Conservation (phyloP, 345 rosid species). For the Mallotus nudiflorus region DNA sequence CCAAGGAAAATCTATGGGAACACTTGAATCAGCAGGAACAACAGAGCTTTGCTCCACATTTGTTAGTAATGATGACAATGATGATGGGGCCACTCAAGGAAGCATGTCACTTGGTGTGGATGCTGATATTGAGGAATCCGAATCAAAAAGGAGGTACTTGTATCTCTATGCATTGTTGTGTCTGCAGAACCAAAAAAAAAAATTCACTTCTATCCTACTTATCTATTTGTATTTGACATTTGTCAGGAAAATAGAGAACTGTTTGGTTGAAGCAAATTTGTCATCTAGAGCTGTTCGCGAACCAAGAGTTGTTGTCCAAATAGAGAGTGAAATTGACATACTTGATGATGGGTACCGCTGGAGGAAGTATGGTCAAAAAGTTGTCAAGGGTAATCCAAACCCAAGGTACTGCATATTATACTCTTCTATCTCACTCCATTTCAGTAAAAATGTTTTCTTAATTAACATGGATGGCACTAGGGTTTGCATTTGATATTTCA, state of each 20-base stretch:
- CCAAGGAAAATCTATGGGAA: slow-evolving; percentile 36
- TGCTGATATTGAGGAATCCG: slow-evolving; percentile 79
- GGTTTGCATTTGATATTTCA: background rate
- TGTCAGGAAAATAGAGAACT: slow-evolving; percentile 78
- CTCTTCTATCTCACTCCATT: background rate
- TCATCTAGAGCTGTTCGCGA: slow-evolving; percentile 68
- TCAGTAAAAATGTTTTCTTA: background rate
- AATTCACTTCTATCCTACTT: background rate
- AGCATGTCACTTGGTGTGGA: slow-evolving; percentile 61
- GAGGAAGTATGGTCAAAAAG: slow-evolving; percentile 77
- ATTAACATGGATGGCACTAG: background rate
- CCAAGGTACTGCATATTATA: slow-evolving; percentile 48
- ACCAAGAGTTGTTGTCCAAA: slow-evolving; percentile 66
- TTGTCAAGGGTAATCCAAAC: slow-evolving; percentile 74
- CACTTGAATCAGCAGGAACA: slow-evolving; percentile 44
- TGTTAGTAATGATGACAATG: slow-evolving; percentile 74
- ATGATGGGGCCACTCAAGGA: slow-evolving; percentile 63
- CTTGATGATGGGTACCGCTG: slow-evolving; percentile 79
- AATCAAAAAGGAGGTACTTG: slow-evolving; percentile 82
- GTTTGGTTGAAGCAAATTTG: slow-evolving; percentile 65
- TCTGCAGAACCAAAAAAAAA: background rate
- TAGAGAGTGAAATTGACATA: slow-evolving; percentile 66
- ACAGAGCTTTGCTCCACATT: slow-evolving; percentile 67
- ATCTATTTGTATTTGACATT: too few relatives aligned
- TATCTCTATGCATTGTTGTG: slow-evolving; percentile 7